A percentile compares a stretch with the other conserved stretches of the same genome.
phyloP scores from a whole-genome alignment of 225 moss, liverwort and hornwort species.

The Polytrichum commune region DNA sequence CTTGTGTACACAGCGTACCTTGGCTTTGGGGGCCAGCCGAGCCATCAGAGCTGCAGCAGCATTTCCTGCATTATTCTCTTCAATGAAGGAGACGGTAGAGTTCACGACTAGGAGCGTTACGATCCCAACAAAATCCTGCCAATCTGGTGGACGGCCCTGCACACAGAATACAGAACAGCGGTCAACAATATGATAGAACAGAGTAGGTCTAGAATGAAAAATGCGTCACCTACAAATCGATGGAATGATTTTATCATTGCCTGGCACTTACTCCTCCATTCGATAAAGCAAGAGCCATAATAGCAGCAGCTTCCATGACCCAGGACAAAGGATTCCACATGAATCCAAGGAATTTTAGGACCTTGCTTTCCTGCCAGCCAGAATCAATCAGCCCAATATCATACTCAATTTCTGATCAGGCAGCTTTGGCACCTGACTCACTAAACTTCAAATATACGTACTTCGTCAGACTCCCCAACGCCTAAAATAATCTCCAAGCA shows the following conservation, averaged over 20 bases:
- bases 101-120: slow-evolving; percentile 33
- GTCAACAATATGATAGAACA: background rate
- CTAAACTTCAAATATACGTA: background rate
- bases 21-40: slow-evolving; percentile 48
- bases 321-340: slow-evolving; percentile 66
- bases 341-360: slow-evolving; percentile 54
- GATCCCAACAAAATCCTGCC: slow-evolving; percentile 55
- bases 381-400: background rate
- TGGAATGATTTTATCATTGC: too few relatives aligned
- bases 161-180: background rate
- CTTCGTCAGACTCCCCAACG: background rate
- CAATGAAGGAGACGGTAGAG: slow-evolving; percentile 49
- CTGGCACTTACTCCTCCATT: slow-evolving; percentile 30
- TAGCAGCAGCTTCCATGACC: slow-evolving; percentile 57
- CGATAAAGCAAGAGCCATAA: slow-evolving; percentile 48
- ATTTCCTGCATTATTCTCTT: slow-evolving; percentile 53
- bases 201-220: too few relatives aligned
- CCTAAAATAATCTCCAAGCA: background rate
- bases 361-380: slow-evolving; percentile 42
- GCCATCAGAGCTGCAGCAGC: slow-evolving; percentile 58
- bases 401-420: background rate
- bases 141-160: slow-evolving; percentile 46
- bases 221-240: background rate
- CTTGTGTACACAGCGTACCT: slow-evolving; percentile 11
- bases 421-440: background rate